These are phyloP conservation scores for Arctium lappa DNA, from an alignment of 129 eudicot genomes.

Conservation along the genomic window DNA sequence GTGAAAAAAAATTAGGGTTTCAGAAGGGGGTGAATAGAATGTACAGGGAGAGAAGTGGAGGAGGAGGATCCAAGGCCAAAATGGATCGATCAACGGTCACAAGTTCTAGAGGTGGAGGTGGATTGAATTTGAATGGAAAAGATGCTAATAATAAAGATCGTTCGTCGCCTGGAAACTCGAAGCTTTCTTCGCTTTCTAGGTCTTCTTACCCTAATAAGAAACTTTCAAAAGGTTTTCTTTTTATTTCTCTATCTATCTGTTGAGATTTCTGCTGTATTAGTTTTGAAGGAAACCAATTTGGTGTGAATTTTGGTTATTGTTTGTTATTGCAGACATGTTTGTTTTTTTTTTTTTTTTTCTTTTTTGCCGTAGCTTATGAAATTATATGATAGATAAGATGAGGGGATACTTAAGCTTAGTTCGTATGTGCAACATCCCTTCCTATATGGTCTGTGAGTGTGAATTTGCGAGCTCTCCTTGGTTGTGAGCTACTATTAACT, in stretches of 20 bases:
- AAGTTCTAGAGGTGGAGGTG: conserved; percentile 16
- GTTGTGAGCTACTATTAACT: neutral
- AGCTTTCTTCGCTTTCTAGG: conserved; percentile 20
- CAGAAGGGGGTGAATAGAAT: neutral
- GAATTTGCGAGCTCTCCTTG: neutral
- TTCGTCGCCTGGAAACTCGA: conserved; percentile 18
- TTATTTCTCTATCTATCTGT: neutral
- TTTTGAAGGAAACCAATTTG: neutral
- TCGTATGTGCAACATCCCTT: neutral
- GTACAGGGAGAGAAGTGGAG: conserved; percentile 36
- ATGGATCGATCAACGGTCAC: conserved; percentile 35
- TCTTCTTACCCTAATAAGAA: conserved; percentile 29
- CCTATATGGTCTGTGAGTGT: too few relatives aligned
- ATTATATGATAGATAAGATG: neutral
- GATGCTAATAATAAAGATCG: conserved; percentile 26
- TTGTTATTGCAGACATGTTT: neutral
- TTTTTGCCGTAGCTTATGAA: neutral
- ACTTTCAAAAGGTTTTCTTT: conserved; percentile 22
- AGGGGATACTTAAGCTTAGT: neutral
- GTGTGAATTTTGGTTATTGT: neutral
- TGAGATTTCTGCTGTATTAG: neutral
- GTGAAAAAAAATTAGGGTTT: conserved; percentile 24
- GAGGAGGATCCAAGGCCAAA: conserved; percentile 30
- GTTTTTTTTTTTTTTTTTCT: neutral
- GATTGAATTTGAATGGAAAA: conserved; percentile 26